Evolutionary conservation across 2,329 filamentous ascomycete genomes (phyloP), one percentile per base, ranked within the genome.

Genomic region (Pseudogymnoascus pannorum): DNA sequence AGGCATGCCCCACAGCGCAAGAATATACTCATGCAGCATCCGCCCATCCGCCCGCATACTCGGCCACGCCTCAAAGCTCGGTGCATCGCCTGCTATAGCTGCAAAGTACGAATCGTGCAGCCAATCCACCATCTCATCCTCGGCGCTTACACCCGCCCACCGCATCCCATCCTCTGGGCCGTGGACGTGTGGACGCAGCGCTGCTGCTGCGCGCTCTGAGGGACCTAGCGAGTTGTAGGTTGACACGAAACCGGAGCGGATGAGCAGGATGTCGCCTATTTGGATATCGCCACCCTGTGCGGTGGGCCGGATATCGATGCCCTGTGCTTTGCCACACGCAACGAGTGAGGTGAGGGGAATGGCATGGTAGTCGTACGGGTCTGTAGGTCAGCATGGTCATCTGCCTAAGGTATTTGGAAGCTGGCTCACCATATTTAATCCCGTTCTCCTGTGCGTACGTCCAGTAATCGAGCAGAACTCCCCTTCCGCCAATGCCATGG

Each of bases 401-500:
- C 5, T 7, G 12, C 8, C 16, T n/a, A 29, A 24, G 7, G 11
- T 24, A 18, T 33, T 26, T 18, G 1, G n/a, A 54, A 14, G 16
- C 5, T 1, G 11, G 20, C 57, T 54, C 61, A 65, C 67, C 69
- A 68, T 77, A 73, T 9, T 71, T 65, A 70, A 78, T 64, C 62
- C 70, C 66, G 70, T 70, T 69, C 68, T 71, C 67, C 36, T 79
- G 73, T 8, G 75, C 71, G 24, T 75, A 67, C 5, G 76, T 72
- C 68, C 79, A 77, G 64, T 80, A 79, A 67, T 85, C 82, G 31
- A 84, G 68, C 22, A 85, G 68, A 2, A 85, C 73, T 3, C 80
- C 82, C 0, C 82, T 73, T 5, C 81, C 82, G 1, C 82, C 80
- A 59, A 85, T 84, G 11, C 82, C 82, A 54, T 69, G 67, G 24